These are phyloP conservation scores for Urostyla sp. DNA, from an alignment of 73 alveolate genomes.

Conservation along the genomic window DNA sequence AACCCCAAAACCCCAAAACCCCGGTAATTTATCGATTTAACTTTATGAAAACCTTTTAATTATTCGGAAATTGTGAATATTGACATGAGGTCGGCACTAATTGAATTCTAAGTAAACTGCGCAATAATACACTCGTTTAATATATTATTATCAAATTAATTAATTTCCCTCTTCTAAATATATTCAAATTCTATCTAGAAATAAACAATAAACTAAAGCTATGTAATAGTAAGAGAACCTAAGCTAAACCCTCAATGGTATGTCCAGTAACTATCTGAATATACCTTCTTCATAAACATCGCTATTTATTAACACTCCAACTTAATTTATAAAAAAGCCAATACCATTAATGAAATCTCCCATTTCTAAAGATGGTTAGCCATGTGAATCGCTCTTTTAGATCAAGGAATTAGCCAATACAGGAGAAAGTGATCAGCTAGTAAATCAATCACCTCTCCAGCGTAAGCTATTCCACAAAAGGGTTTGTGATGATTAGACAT, in stretches of 20 bases:
- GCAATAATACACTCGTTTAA: constrained; percentile 11
- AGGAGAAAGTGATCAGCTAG: not conserved
- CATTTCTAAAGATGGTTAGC: constrained; percentile 6
- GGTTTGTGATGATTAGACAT: not conserved
- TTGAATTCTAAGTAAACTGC: not conserved
- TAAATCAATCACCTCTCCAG: constrained; percentile 8
- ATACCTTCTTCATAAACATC: not conserved
- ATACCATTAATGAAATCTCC: constrained; percentile 44
- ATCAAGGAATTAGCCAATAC: not conserved
- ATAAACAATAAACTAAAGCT: not conserved
- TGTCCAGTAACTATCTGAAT: constrained; percentile 4
- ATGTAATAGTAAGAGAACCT: constrained; percentile 12
- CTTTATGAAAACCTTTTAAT: too few species aligned
- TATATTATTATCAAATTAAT: constrained; percentile 41
- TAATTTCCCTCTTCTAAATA: constrained; percentile 44
- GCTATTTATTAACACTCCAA: constrained; percentile 44
- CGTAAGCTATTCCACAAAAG: not conserved
- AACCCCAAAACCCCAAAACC: constrained; percentile 54
- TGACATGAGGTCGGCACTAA: not conserved
- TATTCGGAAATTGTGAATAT: constrained; percentile 49
- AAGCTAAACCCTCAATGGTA: not conserved
- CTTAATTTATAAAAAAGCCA: constrained; percentile 35
- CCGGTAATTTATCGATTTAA: not conserved
- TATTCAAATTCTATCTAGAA: constrained; percentile 41
- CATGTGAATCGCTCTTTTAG: constrained; percentile 5